Evolutionary conservation across 805 yeast species (phyloP).

Genomic region (Komagataella pseudopastoris): DNA sequence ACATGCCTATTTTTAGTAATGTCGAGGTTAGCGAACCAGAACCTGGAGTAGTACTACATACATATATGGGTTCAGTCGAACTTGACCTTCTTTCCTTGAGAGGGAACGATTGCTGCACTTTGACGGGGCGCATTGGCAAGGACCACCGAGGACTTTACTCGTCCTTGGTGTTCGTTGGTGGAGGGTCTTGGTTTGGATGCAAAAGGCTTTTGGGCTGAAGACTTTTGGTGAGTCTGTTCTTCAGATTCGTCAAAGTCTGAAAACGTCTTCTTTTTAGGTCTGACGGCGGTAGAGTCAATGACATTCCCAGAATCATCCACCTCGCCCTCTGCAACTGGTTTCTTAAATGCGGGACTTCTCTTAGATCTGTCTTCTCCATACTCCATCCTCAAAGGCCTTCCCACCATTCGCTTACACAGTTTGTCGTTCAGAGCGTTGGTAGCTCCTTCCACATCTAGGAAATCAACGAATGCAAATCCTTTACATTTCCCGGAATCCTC

Average conservation of each 20-base stretch:
- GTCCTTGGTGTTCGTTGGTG: conserved; percentile 5
- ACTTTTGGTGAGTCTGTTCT: not conserved
- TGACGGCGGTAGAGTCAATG: not conserved
- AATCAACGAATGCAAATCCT: conserved; percentile 90
- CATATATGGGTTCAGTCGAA: conserved; percentile 30
- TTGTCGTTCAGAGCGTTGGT: conserved; percentile 71
- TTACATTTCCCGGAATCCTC: conserved; percentile 94
- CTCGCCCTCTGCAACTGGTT: conserved; percentile 2
- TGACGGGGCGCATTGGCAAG: conserved; percentile 83
- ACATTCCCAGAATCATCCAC: conserved; percentile 1
- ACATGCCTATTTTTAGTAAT: not conserved
- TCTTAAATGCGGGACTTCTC: conserved; percentile 29
- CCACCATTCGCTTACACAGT: conserved; percentile 48
- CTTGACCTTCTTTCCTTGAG: conserved; percentile 77
- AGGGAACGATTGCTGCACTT: conserved; percentile 76
- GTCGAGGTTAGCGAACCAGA: not conserved
- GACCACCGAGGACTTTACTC: conserved; percentile 71
- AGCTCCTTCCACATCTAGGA: conserved; percentile 68
- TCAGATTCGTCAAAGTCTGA: not conserved
- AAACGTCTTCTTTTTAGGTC: not conserved
- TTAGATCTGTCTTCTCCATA: conserved; percentile 92
- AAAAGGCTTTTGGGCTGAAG: conserved; percentile 1
- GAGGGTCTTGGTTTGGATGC: conserved; percentile 1
- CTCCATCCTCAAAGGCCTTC: conserved; percentile 74
- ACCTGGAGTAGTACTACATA: not conserved